Evolutionary conservation across 805 yeast genomes (phyloP), one percentile per base, ranked within the genome.

Genomic region (Wickerhamiella shivajii): DNA sequence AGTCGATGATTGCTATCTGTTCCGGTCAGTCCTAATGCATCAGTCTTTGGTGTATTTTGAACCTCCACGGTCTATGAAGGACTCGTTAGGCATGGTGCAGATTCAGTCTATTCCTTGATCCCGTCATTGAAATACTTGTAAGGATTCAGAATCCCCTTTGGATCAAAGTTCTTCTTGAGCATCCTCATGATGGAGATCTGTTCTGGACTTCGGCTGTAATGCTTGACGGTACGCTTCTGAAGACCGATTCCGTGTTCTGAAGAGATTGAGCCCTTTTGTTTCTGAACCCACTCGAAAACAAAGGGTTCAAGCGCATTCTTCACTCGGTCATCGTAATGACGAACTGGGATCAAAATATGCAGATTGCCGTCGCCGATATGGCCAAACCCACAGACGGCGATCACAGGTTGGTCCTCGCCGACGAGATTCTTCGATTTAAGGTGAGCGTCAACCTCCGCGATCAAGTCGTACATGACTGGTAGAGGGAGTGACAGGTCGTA

Each of bases 161-260:
- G 96, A 62, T 90, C 98, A 51, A 71, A 85, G 44, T 69, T 72
- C n/a, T 63, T 46, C 59, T 85, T 87, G 45, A 85, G 57, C 27
- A 71, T 71, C 53, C 74, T 76, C 66, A 87, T 84, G 59, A 81
- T 51, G 24, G 62, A 53, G 39, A 87, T 71, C 54, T 81, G 92
- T 31, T 63, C 60, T 9, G 64, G 71, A 42, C 70, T 69, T 62
- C 83, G 85, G 33, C 90, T 68, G 60, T 84, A 85, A 4, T 75
- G 73, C 44, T 85, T 68, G 55, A 77, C 84, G 51, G 78, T 74
- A 49, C 77, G 80, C 75, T 85, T 85, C 50, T 85, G 94, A 68
- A 85, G 80, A 1, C 97, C 97, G 39, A 85, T 63, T 8, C 97
- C 97, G 54, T 85, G 97, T 56, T 85, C 97, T 19, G 97, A 96